Evolutionary conservation across 352 stramenopile species (phyloP), one percentile per base, ranked within the genome.

Genomic region (Phytophthora hybrid): DNA sequence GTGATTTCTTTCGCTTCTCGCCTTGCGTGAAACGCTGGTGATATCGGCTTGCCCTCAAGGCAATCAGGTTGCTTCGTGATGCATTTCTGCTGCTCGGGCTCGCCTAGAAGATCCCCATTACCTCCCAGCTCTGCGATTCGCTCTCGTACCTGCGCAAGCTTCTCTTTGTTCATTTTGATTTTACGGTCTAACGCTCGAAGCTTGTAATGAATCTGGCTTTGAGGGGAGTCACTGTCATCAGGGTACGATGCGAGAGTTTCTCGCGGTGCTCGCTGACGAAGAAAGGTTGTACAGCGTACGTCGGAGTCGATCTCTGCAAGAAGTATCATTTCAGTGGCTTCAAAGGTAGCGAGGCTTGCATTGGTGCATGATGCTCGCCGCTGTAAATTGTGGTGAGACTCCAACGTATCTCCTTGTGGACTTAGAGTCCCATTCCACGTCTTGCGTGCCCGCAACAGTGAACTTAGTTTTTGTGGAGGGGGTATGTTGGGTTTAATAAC

Each of bases 131-230:
- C n/a, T n/a, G 23, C 23, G 21, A 85, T 76, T 29, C 78, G 77
- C n/a, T 71, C 55, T 39, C 62, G 59, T 7, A 85, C 73, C 41
- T 76, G 71, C 11, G 21, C n/a, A 13, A 85, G 64, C 37, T 85
- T 85, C 41, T 85, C 78, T 46, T 73, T 75, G 73, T 85, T 85
- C 47, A 81, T 76, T n/a, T 61, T 66, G 21, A 85, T 76, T 66
- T 79, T 77, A 19, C 72, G 73, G 6, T 76, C 62, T 14, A 85
- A 74, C 8, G 69, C 64, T 3, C 64, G 63, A 11, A 77, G 44
- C 39, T 85, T 83, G 53, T 64, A 74, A 10, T 72, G 66, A 23
- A 81, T 59, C 32, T 80, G 64, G 5, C 49, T 66, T 29, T 67
- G 66, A 31, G 63, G 23, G 16, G 41, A 53, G 32, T 59, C 54